These are phyloP conservation scores for Hyphopichia khmerensis DNA, from an alignment of 1,139 yeast genomes.

Conservation along the genomic window DNA sequence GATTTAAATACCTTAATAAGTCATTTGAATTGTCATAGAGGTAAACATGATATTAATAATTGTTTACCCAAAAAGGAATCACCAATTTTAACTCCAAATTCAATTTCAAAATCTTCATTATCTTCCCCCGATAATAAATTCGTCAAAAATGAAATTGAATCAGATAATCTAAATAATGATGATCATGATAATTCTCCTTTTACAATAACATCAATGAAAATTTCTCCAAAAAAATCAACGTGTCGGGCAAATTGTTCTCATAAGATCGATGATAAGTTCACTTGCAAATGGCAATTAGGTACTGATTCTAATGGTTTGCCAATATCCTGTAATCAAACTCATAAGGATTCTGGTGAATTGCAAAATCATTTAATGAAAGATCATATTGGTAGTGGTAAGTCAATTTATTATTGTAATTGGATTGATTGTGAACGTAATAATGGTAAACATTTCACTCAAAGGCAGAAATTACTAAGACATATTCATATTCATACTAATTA, in stretches of 20 bases:
- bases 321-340: constrained; percentile 48
- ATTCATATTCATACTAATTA: constrained; percentile 84
- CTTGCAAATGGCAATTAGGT: constrained; percentile 50
- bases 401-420: constrained; percentile 76
- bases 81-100: constrained; percentile 15
- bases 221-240: constrained; percentile 23
- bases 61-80: background rate
- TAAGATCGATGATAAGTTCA: constrained; percentile 23
- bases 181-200: constrained; percentile 4
- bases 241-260: constrained; percentile 4
- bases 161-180: too few species aligned
- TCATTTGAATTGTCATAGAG: constrained; percentile 61
- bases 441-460: constrained; percentile 66
- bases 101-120: constrained; percentile 11
- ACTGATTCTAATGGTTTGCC: constrained; percentile 27
- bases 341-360: constrained; percentile 55
- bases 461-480: constrained; percentile 85
- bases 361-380: constrained; percentile 65
- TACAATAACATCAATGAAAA: constrained; percentile 36
- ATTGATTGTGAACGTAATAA: constrained; percentile 65
- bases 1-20: constrained; percentile 53
- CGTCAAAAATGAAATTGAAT: background rate
- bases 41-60: constrained; percentile 10
- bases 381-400: constrained; percentile 76
- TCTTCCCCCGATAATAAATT: constrained; percentile 11